A percentile compares a stretch with the other conserved stretches of the same genome.
phyloP scores from a whole-genome alignment of 2,329 filamentous ascomycete genomes.

The Penicillium sp. region DNA sequence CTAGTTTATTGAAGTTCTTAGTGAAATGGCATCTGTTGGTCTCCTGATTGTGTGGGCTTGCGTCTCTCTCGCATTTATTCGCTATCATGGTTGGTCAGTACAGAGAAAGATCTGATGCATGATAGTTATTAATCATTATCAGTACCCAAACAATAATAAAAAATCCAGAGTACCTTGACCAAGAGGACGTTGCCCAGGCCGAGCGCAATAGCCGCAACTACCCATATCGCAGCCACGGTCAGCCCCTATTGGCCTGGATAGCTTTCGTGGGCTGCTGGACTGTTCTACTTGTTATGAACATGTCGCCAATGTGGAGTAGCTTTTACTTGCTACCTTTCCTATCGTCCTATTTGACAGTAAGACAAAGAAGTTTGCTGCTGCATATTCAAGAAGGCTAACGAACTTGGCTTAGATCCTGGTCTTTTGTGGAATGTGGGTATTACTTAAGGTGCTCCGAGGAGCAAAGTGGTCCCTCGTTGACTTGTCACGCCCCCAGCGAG shows the following conservation, averaged over 20 bases:
- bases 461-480: conserved; percentile 1
- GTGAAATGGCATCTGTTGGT: conserved; percentile 39
- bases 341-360: conserved; percentile 42
- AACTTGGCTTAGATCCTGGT: not conserved
- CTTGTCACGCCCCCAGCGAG: not conserved
- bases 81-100: conserved; percentile 38
- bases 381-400: not conserved
- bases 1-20: conserved; percentile 44
- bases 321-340: conserved; percentile 39
- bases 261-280: conserved; percentile 39
- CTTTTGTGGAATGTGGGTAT: not conserved
- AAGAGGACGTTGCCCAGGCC: conserved; percentile 1
- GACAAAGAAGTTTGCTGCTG: not conserved
- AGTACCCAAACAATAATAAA: not conserved
- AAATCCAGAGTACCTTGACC: not conserved
- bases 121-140: not conserved
- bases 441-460: not conserved
- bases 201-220: conserved; percentile 29
- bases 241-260: conserved; percentile 40
- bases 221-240: conserved; percentile 42
- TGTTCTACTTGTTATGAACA: conserved; percentile 36
- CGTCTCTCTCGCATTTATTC: conserved; percentile 44
- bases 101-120: not conserved
- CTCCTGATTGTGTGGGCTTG: conserved; percentile 43
- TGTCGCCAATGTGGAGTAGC: conserved; percentile 38